Conservation (phyloP, 2,329 filamentous ascomycete genomes). For the Cladosporium cucumerinum region DNA sequence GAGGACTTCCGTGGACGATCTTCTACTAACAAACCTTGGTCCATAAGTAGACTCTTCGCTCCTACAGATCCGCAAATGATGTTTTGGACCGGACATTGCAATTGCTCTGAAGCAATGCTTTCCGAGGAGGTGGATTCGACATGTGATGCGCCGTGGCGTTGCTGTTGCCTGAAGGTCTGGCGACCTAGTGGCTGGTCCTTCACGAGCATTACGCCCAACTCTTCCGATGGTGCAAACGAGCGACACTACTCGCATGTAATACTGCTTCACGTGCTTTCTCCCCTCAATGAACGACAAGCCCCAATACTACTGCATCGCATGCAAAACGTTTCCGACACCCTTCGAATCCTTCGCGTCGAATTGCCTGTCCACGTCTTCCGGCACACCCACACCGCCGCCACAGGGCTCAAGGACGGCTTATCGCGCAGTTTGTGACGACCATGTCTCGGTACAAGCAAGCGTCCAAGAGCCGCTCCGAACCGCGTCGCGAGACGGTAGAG, state of each 20-base stretch:
- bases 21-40: not conserved
- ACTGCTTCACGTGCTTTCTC: not conserved
- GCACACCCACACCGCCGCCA: not conserved
- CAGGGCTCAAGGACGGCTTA: not conserved
- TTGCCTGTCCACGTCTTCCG: not conserved
- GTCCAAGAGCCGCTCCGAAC: not conserved
- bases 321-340: not conserved
- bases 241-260: not conserved
- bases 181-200: not conserved
- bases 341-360: not conserved
- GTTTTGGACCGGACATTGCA: not conserved
- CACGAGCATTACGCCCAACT: not conserved
- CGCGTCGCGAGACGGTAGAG: not conserved
- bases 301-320: not conserved
- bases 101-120: not conserved
- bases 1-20: not conserved
- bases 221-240: not conserved
- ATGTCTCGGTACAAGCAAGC: not conserved
- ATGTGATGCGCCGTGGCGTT: not conserved
- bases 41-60: not conserved
- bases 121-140: not conserved
- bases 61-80: not conserved
- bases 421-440: not conserved
- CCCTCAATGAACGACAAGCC: not conserved
- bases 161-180: not conserved